Evolutionary conservation across 2,329 filamentous ascomycete genomes (phyloP).

Genomic region (Nothomitra cinnamomea): DNA sequence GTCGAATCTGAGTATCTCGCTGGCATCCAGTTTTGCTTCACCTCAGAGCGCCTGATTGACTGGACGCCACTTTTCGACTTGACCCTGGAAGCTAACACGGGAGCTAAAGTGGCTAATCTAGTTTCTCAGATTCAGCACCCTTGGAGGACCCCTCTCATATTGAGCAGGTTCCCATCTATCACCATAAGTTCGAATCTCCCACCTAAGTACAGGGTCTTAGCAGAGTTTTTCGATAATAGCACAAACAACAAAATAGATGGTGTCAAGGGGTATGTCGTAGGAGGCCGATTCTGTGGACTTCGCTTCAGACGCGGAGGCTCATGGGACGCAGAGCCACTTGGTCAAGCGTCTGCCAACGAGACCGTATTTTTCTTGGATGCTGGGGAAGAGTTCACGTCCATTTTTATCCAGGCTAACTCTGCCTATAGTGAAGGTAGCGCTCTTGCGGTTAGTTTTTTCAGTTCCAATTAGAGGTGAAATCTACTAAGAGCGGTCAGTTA

Average conservation of each 20-base stretch:
- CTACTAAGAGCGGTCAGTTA: background rate
- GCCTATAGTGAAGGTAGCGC: background rate
- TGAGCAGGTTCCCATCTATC: background rate
- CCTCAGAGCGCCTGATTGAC: slow-evolving; percentile 9
- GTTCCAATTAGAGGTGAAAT: background rate
- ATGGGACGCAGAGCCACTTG: slow-evolving; percentile 4
- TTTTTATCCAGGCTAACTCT: background rate
- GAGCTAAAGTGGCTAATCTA: background rate
- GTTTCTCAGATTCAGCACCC: background rate
- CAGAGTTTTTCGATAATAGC: slow-evolving; percentile 2
- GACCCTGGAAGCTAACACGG: background rate
- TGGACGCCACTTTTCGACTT: slow-evolving; percentile 10
- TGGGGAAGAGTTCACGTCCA: slow-evolving; percentile 1
- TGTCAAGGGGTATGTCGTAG: slow-evolving; percentile 5
- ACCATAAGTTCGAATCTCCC: background rate
- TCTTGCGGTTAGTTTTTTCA: background rate
- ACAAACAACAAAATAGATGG: slow-evolving; percentile 1
- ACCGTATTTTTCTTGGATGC: background rate
- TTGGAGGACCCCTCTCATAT: background rate
- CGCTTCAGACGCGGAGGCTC: slow-evolving; percentile 3
- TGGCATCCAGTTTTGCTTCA: slow-evolving; percentile 13
- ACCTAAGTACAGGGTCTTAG: background rate
- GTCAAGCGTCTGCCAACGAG: slow-evolving; percentile 4
- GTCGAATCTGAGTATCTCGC: slow-evolving; percentile 8
- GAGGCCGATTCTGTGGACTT: slow-evolving; percentile 5